Base-by-base conservation (phyloP, 768 basidiomycete genomes). In the Mycena indigotica region DNA sequence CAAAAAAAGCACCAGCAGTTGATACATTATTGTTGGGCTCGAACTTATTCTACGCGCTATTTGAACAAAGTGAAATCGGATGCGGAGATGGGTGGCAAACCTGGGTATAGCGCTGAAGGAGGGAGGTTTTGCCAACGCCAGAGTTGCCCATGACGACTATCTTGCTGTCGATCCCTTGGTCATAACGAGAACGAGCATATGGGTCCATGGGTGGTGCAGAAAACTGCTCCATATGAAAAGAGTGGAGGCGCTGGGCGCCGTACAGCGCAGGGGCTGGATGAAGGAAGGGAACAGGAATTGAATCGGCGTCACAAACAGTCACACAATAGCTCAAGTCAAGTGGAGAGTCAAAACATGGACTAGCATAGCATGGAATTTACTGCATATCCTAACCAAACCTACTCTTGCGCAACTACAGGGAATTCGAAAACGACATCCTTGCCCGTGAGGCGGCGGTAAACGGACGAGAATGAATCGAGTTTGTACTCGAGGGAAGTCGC, bases 401-500 rank as follows among this genome's bases (percentile, higher is more conserved):
- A 89, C 74, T 88, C 85, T 72, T 87, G 86, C 66, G 79, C 77
- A 65, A 82, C 84, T 61, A 86, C 85, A 41, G 92, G 92, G 81
- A 94, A 94, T 81, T 94, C 92, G 71, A 94, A 94, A 53, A 90
- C 87, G 57, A 97, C 95, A 63, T 98, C 95, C 83, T 97, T 98
- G 73, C 95, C 95, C 64, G 95, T 96, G 73, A 97, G 79, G 62
- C 89, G 85, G 70, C 89, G 91, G 84, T 97, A 98, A 63, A 98
- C 93, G 39, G 93, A 95, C 49, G 95, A 91, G 83, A 98, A 99
- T 63, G 95, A 96, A 80, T 99, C 97, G 67, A 98, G 85, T 85
- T 99, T 99, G 90, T 99, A 98, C 83, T 98, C 97, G 72, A 98
- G 84, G 69, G 93, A 91, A 73, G 95, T 98, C 55, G 94, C 86